Percentiles rank a stretch among this genome's conserved stretches.
Evolutionary conservation across 2,329 filamentous ascomycete species (phyloP).

Genomic region (Pseudocercospora eumusae): DNA sequence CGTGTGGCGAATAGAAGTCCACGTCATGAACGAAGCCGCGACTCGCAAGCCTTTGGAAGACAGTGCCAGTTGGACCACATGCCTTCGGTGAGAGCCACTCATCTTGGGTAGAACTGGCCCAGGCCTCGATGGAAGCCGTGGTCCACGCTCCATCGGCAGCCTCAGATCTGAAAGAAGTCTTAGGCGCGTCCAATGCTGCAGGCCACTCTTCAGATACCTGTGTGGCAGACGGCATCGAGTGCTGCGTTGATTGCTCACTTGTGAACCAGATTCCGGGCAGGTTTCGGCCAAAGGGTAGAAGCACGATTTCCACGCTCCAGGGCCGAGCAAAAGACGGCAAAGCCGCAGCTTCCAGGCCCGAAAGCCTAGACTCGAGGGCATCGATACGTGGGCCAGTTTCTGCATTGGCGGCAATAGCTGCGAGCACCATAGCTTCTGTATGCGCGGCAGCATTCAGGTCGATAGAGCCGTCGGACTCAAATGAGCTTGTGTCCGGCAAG

Average conservation of each 20-base stretch:
- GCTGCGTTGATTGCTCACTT: slow-evolving; percentile 42
- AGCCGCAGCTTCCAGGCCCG: slow-evolving; percentile 59
- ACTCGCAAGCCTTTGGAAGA: slow-evolving; percentile 72
- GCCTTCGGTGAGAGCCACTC: slow-evolving; percentile 70
- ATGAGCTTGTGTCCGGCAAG: slow-evolving; percentile 42
- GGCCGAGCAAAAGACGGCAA: slow-evolving; percentile 64
- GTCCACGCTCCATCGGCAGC: slow-evolving; percentile 52
- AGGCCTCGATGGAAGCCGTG: slow-evolving; percentile 51
- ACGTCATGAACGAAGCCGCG: slow-evolving; percentile 69
- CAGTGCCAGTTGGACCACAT: slow-evolving; percentile 62
- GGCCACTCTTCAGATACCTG: slow-evolving; percentile 53
- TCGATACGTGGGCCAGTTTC: slow-evolving; percentile 50
- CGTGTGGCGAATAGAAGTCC: slow-evolving; percentile 62
- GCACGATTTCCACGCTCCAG: slow-evolving; percentile 75
- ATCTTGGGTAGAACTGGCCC: slow-evolving; percentile 45
- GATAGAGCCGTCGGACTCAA: slow-evolving; percentile 44
- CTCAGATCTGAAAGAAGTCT: slow-evolving; percentile 32
- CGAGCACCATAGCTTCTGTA: slow-evolving; percentile 39
- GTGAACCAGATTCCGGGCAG: slow-evolving; percentile 57
- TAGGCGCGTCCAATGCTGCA: slow-evolving; percentile 35
- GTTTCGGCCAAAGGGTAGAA: slow-evolving; percentile 67
- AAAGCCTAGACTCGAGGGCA: slow-evolving; percentile 51
- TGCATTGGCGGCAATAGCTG: slow-evolving; percentile 38
- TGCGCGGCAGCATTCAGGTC: slow-evolving; percentile 40
- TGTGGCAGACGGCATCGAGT: slow-evolving; percentile 42